Percentiles rank a stretch among this genome's conserved stretches.
Conservation (phyloP, 306 rosid genomes). For the Crataegus laevigata region DNA sequence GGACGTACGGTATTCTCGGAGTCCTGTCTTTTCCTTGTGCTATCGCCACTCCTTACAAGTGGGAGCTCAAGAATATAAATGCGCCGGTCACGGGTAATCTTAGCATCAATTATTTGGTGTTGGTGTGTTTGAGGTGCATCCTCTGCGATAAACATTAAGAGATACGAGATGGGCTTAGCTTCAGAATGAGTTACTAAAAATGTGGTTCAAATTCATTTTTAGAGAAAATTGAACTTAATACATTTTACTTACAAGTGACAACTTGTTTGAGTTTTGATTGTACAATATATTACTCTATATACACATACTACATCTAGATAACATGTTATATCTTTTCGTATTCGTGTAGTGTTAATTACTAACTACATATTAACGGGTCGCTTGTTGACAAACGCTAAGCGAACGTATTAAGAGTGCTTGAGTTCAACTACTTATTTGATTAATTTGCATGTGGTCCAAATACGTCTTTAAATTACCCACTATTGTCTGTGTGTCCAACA, state of each 20-base stretch:
- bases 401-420: background rate
- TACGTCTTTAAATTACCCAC: too few relatives aligned
- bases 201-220: too few relatives aligned
- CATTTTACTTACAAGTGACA: too few relatives aligned
- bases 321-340: background rate
- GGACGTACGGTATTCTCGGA: conserved; percentile 21
- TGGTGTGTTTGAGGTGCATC: background rate
- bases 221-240: accelerated
- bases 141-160: background rate
- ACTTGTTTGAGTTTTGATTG: background rate
- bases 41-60: conserved; percentile 25
- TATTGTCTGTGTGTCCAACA: too few relatives aligned
- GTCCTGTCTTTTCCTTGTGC: background rate
- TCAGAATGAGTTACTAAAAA: accelerated
- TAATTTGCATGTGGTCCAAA: too few relatives aligned
- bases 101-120: conserved; percentile 1
- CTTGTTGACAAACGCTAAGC: too few relatives aligned
- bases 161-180: accelerated
- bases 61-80: conserved; percentile 23
- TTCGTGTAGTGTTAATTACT: background rate
- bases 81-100: background rate
- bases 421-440: too few relatives aligned
- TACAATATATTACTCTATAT: too few relatives aligned
- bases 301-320: background rate
- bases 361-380: too few relatives aligned